A percentile compares a stretch with the other conserved stretches of the same genome.
phyloP scores from a whole-genome alignment of 2,329 filamentous ascomycete genomes.

The Raffaelea albimanens region DNA sequence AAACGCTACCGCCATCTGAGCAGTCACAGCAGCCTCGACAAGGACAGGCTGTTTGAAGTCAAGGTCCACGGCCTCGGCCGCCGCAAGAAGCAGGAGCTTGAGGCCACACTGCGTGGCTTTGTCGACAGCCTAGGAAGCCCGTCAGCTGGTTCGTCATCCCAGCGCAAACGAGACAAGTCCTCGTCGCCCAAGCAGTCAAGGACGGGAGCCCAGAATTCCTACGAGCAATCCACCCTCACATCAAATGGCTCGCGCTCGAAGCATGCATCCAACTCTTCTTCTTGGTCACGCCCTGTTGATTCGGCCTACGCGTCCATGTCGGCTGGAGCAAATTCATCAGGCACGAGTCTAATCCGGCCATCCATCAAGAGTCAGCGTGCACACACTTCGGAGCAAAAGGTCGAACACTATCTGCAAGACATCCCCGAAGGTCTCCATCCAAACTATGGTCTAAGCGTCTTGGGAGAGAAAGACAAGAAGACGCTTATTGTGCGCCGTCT shows the following conservation, averaged over 20 bases:
- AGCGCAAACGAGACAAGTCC: conserved; percentile 32
- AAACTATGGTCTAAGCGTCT: conserved; percentile 34
- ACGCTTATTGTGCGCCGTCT: conserved; percentile 66
- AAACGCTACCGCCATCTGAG: conserved; percentile 61
- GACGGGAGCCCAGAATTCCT: conserved; percentile 19
- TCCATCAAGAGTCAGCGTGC: conserved; percentile 23
- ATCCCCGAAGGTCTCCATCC: conserved; percentile 63
- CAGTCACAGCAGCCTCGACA: conserved; percentile 51
- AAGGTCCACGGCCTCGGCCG: conserved; percentile 65
- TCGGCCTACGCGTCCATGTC: conserved; percentile 65
- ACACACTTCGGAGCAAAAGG: conserved; percentile 45
- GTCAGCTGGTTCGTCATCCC: conserved; percentile 32
- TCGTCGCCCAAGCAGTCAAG: conserved; percentile 14
- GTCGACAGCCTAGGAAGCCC: conserved; percentile 48
- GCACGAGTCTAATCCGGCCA: conserved; percentile 27
- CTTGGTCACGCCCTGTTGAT: conserved; percentile 43
- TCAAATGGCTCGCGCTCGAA: conserved; percentile 36
- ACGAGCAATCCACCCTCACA: conserved; percentile 15
- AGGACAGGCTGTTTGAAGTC: conserved; percentile 76
- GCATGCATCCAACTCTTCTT: conserved; percentile 43
- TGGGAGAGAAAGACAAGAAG: conserved; percentile 68
- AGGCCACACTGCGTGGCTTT: conserved; percentile 63
- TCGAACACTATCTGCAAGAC: conserved; percentile 61
- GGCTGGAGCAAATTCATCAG: conserved; percentile 35
- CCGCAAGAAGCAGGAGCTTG: conserved; percentile 66